Evolutionary conservation across 2,329 filamentous ascomycete species (phyloP), one percentile per base, ranked within the genome.

Genomic region (Didymella sp.): DNA sequence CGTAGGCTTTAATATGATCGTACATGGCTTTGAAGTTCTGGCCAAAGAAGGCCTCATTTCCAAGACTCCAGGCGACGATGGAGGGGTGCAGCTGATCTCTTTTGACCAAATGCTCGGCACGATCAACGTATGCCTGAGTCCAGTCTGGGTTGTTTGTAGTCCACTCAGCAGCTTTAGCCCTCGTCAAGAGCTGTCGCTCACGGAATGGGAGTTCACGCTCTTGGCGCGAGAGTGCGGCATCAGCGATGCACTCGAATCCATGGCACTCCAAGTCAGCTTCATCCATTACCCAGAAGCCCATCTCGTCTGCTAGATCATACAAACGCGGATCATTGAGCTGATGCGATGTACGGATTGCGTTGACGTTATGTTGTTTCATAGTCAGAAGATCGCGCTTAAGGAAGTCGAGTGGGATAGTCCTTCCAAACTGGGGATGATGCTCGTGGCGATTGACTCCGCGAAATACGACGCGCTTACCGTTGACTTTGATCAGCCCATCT

Each of bases 21-120:
- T 87, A 87, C 89, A 91, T 91, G 30, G 84, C 85, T 42, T 79
- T 80, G 66, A 89, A 86, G 67, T 91, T 91, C 8, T 79, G 77
- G 0, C 89, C 89, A 65, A 89, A 90, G 68, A 89, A 91, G 0
- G 88, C 84, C 69, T 91, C 89, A 65, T 91, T 91, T 0, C 89
- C 89, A 0, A 91, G 78, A 43, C 85, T 88, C 89, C 89, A 91
- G 38, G 90, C 84, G 45, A 91, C 85, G 46, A 91, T 80, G n/a
- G 82, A 87, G 0, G 89, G 73, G 62, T 90, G 86, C 56, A 91
- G 88, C 74, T 89, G 89, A 72, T 91, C 88, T 15, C 89, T 81
- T 64, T 87, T 81, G 0, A 91, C 80, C 52, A 91, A 75, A 51
- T 89, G 85, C 28, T 79, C 75, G 54, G 87, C 85, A 3, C 89